phyloP scores from a whole-genome alignment of 2,329 filamentous ascomycete genomes.

The Fusarium tanahbumbuense region DNA sequence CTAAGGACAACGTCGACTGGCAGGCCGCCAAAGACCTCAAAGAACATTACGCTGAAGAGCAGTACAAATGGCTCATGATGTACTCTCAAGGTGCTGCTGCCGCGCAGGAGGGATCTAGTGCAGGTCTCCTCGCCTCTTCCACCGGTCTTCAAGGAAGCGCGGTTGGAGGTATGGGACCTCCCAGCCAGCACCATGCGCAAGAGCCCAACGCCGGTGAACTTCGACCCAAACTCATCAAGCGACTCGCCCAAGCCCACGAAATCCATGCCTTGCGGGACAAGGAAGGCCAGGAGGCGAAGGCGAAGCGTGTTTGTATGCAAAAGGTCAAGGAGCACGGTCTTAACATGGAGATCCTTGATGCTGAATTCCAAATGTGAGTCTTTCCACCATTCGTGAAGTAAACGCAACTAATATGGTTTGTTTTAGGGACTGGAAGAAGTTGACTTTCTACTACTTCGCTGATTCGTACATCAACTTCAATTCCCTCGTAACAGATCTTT shows the following conservation, averaged over 20 bases:
- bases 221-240: conserved; percentile 96
- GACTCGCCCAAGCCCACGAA: conserved; percentile 91
- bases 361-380: conserved; percentile 96
- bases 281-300: conserved; percentile 96
- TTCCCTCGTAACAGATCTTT: conserved; percentile 93
- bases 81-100: conserved; percentile 84
- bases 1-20: conserved; percentile 87
- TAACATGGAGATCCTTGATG: conserved; percentile 98
- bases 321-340: conserved; percentile 95
- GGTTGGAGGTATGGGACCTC: conserved; percentile 81
- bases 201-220: conserved; percentile 79
- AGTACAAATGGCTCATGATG: conserved; percentile 99
- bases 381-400: neutral
- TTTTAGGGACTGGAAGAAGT: conserved; percentile 93
- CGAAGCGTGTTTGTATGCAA: conserved; percentile 94
- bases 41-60: conserved; percentile 91
- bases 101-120: conserved; percentile 69
- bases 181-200: conserved; percentile 77
- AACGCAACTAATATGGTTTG: conserved; percentile 25
- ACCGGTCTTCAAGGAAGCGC: conserved; percentile 75
- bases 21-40: conserved; percentile 89
- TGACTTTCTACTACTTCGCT: conserved; percentile 99
- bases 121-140: conserved; percentile 72
- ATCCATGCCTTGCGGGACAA: conserved; percentile 91
- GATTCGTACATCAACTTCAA: conserved; percentile 99